Conservation (phyloP, 345 rosid genomes). For the Melaleuca quinquenervia region DNA sequence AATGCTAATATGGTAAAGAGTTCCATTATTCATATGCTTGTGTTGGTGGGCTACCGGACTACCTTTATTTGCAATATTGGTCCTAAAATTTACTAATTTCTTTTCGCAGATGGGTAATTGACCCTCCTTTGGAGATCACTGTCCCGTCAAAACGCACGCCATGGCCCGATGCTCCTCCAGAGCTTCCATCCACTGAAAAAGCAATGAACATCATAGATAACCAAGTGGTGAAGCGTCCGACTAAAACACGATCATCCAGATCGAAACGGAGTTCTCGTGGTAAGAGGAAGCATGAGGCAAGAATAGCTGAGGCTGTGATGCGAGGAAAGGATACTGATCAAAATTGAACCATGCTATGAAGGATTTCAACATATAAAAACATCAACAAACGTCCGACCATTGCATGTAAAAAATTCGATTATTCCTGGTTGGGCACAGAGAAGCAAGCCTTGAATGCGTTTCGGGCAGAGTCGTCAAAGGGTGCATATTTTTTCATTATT, state of each 20-base stretch:
- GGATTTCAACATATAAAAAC: not conserved
- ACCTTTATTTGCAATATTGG: not conserved
- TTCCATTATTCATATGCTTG: not conserved
- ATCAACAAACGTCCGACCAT: not conserved
- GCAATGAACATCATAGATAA: conserved; percentile 27
- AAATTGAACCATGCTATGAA: conserved; percentile 15
- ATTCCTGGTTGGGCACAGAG: not conserved
- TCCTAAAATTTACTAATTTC: not conserved
- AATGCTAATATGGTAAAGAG: not conserved
- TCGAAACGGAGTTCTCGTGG: conserved; percentile 50
- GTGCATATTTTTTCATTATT: not conserved
- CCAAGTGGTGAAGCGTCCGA: conserved; percentile 27
- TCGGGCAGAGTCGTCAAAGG: not conserved
- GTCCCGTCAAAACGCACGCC: conserved; percentile 80
- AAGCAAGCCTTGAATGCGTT: not conserved
- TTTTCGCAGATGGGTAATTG: conserved; percentile 69
- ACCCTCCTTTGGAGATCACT: conserved; percentile 83
- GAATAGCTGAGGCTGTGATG: conserved; percentile 18
- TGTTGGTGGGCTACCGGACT: not conserved
- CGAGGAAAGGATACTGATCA: conserved; percentile 37
- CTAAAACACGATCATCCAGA: conserved; percentile 45
- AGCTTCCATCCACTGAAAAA: conserved; percentile 48
- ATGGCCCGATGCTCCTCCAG: conserved; percentile 94
- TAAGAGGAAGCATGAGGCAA: conserved; percentile 62
- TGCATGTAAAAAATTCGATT: not conserved